These are phyloP conservation scores for Hsuehochloa calcarea DNA, from an alignment of 176 grass and related monocot genomes.

Conservation along the genomic window DNA sequence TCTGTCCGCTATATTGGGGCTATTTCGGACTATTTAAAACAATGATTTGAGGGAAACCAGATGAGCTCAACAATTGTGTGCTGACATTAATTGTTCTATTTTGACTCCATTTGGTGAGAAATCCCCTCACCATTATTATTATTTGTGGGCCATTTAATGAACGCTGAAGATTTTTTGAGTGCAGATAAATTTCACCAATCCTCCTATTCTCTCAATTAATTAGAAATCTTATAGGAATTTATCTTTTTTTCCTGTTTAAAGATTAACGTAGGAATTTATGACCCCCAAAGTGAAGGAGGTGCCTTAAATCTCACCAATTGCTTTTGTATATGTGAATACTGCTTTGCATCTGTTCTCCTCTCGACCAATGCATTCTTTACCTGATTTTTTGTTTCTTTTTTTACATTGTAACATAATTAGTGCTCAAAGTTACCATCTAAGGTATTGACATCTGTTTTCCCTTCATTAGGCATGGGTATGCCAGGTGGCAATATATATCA, in stretches of 20 bases:
- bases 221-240: not conserved
- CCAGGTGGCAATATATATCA: constrained; percentile 92
- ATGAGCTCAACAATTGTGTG: not conserved
- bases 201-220: not conserved
- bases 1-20: too few relatives aligned
- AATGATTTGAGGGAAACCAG: not conserved
- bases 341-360: constrained; percentile 2
- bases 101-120: not conserved
- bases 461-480: constrained; percentile 82
- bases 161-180: not conserved
- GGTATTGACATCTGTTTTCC: constrained; percentile 24
- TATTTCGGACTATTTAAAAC: too few relatives aligned
- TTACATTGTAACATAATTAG: not conserved
- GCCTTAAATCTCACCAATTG: not conserved
- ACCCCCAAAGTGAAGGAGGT: not conserved
- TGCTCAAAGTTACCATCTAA: constrained; percentile 18
- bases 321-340: constrained; percentile 1
- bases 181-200: not conserved
- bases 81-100: not conserved
- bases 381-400: not conserved
- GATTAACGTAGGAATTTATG: constrained; percentile 13
- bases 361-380: constrained; percentile 6
- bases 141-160: not conserved
- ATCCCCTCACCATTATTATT: not conserved
- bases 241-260: not conserved